Base-by-base conservation (phyloP, 2,329 filamentous ascomycete species). In the Cordyceps pruinosa region DNA sequence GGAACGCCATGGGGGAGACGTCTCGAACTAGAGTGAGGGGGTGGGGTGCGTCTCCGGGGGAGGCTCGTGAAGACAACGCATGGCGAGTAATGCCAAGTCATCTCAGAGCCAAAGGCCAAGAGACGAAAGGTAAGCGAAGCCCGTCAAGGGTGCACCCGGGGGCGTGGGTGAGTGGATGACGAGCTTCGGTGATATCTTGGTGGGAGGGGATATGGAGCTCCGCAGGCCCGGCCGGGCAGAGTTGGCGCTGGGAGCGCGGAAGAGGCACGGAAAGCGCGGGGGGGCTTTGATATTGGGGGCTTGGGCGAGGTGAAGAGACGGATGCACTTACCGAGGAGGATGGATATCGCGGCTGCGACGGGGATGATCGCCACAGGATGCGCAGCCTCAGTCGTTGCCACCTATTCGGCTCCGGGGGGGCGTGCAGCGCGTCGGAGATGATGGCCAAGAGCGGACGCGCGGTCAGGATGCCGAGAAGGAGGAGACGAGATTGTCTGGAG, bases 141-240 rank as follows among this genome's bases (percentile, higher is more conserved):
- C 19, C 25, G 32, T 47, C 12, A 21, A 34, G 52, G 41, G 53
- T 48, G 35, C 25, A 55, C 47, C 51, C 12, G 51, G 51, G 23
- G 30, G 41, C 32, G 52, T 28, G 41, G 21, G 53, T 56, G 53
- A 39, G 44, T 56, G 42, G 52, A 41, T 47, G 52, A 37, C 23
- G 51, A 3, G 42, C 32, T 28, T 55, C 17, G 42, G 42, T 55
- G 52, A 47, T 55, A 19, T 39, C 41, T 37, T 26, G 42, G 44
- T 42, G 44, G 34, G 41, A 44, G 44, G 12, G 25, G 15, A 34
- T 26, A 19, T 35, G 42, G 45, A 48, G 45, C 35, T 56, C 53
- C 53, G 53, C 34, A 56, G n/a, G 45, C 25, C 53, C 53, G 53
- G 45, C 44, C 53, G 53, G 53, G 34, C 42, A 56, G 28, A 35